phyloP scores from a whole-genome alignment of 495 filamentous ascomycete species.

The Tuber brumale region DNA sequence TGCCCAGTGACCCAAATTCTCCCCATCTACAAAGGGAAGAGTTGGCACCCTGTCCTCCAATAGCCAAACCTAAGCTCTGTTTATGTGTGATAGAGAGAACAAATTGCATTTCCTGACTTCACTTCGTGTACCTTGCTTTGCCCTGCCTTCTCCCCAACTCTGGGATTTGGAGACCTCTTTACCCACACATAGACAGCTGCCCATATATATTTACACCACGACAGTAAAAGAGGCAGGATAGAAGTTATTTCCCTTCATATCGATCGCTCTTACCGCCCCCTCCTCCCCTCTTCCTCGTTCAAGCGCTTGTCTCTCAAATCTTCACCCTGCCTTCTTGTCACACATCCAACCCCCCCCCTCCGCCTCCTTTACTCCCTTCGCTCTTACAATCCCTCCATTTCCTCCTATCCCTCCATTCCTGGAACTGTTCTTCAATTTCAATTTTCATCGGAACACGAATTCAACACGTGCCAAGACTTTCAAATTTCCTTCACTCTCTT shows the following conservation, averaged over 20 bases:
- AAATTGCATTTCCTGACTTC: background rate
- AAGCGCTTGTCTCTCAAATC: slow-evolving; percentile 3
- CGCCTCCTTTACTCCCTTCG: background rate
- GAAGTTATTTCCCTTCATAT: background rate
- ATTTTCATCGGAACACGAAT: slow-evolving; percentile 20
- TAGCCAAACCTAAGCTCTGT: background rate
- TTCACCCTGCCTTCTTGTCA: slow-evolving; percentile 10
- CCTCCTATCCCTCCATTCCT: slow-evolving; percentile 15
- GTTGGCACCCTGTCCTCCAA: background rate
- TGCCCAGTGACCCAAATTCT: background rate
- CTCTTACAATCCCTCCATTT: slow-evolving; percentile 19
- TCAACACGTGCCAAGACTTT: slow-evolving; percentile 28
- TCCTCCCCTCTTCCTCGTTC: slow-evolving; percentile 11
- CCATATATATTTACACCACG: background rate
- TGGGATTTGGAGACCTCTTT: background rate
- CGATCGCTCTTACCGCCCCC: background rate
- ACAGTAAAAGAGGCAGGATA: background rate
- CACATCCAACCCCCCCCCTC: slow-evolving; percentile 16
- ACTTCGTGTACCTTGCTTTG: background rate
- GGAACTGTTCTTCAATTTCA: background rate
- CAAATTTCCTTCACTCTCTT: slow-evolving; percentile 8
- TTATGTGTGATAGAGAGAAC: background rate
- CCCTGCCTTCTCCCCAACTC: background rate
- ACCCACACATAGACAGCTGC: background rate
- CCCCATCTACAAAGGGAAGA: background rate